Conservation (phyloP, 2,329 filamentous ascomycete species). For the Myriosclerotinia scirpicola region DNA sequence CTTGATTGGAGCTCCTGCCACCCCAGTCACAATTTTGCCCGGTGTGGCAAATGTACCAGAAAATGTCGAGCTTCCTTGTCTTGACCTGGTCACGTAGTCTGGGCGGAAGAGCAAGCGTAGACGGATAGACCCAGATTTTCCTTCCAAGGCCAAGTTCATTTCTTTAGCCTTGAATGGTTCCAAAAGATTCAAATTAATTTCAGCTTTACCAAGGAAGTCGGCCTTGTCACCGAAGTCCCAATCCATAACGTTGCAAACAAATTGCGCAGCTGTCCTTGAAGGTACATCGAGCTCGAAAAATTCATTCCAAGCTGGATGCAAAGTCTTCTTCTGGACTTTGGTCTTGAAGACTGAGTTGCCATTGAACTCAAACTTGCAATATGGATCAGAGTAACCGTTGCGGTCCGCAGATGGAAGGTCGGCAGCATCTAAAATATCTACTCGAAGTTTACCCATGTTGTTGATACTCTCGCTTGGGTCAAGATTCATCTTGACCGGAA, state of each 20-base stretch:
- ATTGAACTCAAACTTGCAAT: conserved; percentile 90
- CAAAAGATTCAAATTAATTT: conserved; percentile 73
- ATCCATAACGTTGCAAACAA: conserved; percentile 82
- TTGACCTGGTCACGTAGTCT: conserved; percentile 80
- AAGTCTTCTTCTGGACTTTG: conserved; percentile 93
- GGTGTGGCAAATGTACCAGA: conserved; percentile 84
- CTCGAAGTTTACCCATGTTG: conserved; percentile 93
- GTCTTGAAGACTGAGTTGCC: conserved; percentile 92
- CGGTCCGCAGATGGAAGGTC: conserved; percentile 92
- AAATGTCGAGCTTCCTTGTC: conserved; percentile 91
- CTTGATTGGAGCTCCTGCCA: conserved; percentile 89
- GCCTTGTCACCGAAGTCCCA: conserved; percentile 97
- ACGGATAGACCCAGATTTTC: conserved; percentile 81
- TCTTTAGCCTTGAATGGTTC: conserved; percentile 85
- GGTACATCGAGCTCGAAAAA: conserved; percentile 83
- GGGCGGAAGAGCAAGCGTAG: conserved; percentile 89
- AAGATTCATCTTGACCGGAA: conserved; percentile 90
- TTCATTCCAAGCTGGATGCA: conserved; percentile 94
- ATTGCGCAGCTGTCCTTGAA: conserved; percentile 81
- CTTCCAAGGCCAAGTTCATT: conserved; percentile 73
- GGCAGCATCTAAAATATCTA: conserved; percentile 84
- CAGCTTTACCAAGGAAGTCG: conserved; percentile 78
- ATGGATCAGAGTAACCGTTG: conserved; percentile 96
- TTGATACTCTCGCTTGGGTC: conserved; percentile 97
- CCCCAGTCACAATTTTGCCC: conserved; percentile 80